Percentiles rank a stretch among this genome's conserved stretches.
These are phyloP conservation scores for Casuarina equisetifolia DNA, from an alignment of 306 rosid genomes.

Conservation along the genomic window DNA sequence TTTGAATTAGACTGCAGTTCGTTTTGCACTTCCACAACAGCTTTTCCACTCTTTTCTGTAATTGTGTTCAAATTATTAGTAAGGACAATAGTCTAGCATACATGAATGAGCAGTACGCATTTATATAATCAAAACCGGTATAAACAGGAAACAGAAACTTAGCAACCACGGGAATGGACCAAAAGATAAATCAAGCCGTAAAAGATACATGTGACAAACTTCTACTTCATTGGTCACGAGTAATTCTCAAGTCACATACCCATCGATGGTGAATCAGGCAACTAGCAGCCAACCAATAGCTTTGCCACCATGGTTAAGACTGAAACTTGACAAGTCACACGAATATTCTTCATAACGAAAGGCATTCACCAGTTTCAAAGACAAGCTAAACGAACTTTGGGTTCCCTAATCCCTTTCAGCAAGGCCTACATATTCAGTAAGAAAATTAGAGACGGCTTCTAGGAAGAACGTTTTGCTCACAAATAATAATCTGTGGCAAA, in stretches of 20 bases:
- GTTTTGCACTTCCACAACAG: slow-evolving; percentile 30
- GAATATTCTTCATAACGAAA: too few relatives aligned
- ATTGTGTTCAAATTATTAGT: neutral
- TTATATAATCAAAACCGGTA: neutral
- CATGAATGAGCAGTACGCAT: neutral
- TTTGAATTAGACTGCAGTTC: slow-evolving; percentile 37
- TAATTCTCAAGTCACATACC: neutral
- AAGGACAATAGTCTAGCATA: neutral
- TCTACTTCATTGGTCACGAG: neutral
- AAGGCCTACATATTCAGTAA: neutral
- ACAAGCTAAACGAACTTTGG: neutral
- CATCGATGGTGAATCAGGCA: neutral
- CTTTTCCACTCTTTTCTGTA: slow-evolving; percentile 59
- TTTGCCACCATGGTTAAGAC: neutral
- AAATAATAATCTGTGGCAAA: neutral
- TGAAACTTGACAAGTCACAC: neutral
- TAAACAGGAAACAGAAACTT: neutral
- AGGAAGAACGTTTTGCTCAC: neutral
- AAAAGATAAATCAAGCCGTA: neutral
- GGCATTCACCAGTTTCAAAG: neutral
- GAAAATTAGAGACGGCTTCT: neutral
- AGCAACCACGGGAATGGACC: neutral
- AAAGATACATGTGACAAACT: neutral
- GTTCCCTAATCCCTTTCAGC: neutral
- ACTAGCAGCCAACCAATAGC: neutral